These are phyloP conservation scores for Azolla pinnata DNA, from an alignment of 75 land plant genomes.

Conservation along the genomic window DNA sequence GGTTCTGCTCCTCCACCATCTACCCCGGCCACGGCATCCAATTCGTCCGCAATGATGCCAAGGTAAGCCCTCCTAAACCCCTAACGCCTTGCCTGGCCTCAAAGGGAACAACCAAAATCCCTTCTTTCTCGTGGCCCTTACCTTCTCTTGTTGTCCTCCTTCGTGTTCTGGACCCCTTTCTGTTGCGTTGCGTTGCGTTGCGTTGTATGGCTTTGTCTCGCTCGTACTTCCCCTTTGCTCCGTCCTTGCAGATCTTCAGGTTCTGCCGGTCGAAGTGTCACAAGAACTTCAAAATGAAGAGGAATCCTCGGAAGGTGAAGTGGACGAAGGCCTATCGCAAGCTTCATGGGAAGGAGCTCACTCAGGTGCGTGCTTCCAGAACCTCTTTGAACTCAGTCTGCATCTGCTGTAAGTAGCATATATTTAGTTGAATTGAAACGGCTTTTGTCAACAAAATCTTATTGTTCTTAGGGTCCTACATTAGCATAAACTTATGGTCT, in stretches of 20 bases:
- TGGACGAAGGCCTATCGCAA: constrained; percentile 98
- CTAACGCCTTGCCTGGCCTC: no score
- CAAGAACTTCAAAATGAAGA: constrained; percentile 99
- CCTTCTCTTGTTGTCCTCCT: no score
- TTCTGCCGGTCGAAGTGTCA: constrained; percentile 98
- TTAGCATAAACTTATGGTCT: no score
- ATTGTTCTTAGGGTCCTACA: no score
- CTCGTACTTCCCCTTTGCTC: background rate
- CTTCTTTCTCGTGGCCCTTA: no score
- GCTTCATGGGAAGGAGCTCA: constrained; percentile 87
- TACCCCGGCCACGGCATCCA: constrained; percentile 69
- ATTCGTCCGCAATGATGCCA: constrained; percentile 63
- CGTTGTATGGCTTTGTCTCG: no score
- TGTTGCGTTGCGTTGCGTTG: no score
- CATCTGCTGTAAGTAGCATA: background rate
- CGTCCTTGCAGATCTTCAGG: constrained; percentile 53
- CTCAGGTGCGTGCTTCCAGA: constrained; percentile 62
- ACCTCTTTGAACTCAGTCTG: background rate
- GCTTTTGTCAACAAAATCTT: no score
- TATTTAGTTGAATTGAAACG: no score
- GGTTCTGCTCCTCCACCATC: constrained; percentile 68
- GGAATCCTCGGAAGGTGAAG: constrained; percentile 94
- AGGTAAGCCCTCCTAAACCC: no score
- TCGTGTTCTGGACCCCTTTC: background rate
- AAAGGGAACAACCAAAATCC: no score